Base-by-base conservation (phyloP, 768 basidiomycete genomes). In the Polyporus arcularius region DNA sequence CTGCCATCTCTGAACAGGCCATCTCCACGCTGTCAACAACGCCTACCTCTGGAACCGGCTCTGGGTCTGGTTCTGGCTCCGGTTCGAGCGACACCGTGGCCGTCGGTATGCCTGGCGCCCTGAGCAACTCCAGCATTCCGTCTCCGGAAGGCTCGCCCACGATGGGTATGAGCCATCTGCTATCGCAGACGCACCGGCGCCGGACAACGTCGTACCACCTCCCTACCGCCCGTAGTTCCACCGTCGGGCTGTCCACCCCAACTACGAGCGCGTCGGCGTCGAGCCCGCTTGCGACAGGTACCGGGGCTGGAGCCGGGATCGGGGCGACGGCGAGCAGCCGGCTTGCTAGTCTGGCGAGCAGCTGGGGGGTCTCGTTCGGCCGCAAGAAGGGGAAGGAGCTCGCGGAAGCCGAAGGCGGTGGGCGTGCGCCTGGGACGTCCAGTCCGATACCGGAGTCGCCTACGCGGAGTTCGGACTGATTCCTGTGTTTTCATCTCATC, bases 281-380 rank as follows among this genome's bases (percentile, higher is more conserved):
- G 16, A 70, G 71, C 55, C 7, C 68, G 40, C 56, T 72, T n/a
- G 68, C 69, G 38, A 58, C 60, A 3, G 53, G 61, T 0, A 55
- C 51, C 11, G 55, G 52, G 4, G 57, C 54, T 18, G 63, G 63
- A 2, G 46, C 64, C 16, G 60, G 60, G 38, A 35, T 55, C 42
- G 39, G 64, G 2, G 56, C 57, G 15, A 52, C 53, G 21, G 73
- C 71, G 18, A 65, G 67, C n/a, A 69, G 66, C 52, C 61, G 70
- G 30, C 63, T 76, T 3, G 73, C 75, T 5, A 75, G 67, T 55
- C 64, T 76, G 12, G 73, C 74, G 30, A 74, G 77, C 50, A 88
- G 81, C 70, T 88, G 84, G 84, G 87, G 86, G 0, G 81, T 84
- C 55, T 73, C 84, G 2, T 88, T 89, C 68, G 85, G 85, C 32